A percentile compares a stretch with the other conserved stretches of the same genome.
Conservation (phyloP, 768 basidiomycete genomes). For the Lepiota brunneoincarnata region DNA sequence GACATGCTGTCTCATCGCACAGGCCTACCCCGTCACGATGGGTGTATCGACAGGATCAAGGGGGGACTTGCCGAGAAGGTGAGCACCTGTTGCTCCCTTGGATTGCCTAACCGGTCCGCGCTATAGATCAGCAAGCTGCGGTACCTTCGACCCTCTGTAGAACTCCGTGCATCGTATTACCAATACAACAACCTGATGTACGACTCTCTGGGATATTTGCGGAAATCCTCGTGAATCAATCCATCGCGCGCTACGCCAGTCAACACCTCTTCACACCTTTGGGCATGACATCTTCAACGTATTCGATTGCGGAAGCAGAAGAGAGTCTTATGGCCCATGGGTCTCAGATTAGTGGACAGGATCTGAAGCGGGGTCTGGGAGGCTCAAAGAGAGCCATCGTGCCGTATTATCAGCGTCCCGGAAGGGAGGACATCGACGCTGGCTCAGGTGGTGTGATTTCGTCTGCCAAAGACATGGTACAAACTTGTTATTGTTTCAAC, state of each 20-base stretch:
- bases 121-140: slow-evolving; percentile 32
- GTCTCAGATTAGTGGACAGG: slow-evolving; percentile 30
- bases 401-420: slow-evolving; percentile 37
- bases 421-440: slow-evolving; percentile 35
- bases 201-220: slow-evolving; percentile 36
- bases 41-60: slow-evolving; percentile 23
- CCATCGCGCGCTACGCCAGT: slow-evolving; percentile 35
- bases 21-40: slow-evolving; percentile 42
- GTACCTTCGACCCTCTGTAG: slow-evolving; percentile 38
- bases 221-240: slow-evolving; percentile 32
- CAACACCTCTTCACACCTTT: slow-evolving; percentile 36
- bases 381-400: slow-evolving; percentile 32
- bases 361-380: slow-evolving; percentile 24
- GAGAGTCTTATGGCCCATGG: slow-evolving; percentile 27
- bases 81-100: background rate
- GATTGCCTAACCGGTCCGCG: background rate
- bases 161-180: slow-evolving; percentile 35
- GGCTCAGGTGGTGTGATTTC: slow-evolving; percentile 39
- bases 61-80: slow-evolving; percentile 36
- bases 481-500: background rate
- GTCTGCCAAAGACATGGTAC: slow-evolving; percentile 38
- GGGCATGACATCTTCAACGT: slow-evolving; percentile 38
- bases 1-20: slow-evolving; percentile 43
- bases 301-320: slow-evolving; percentile 36
- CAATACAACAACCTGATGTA: slow-evolving; percentile 49